Percentiles rank a stretch among this genome's conserved stretches.
These are phyloP conservation scores for Taphrina deformans DNA, from an alignment of 1,139 yeast genomes.

Conservation along the genomic window DNA sequence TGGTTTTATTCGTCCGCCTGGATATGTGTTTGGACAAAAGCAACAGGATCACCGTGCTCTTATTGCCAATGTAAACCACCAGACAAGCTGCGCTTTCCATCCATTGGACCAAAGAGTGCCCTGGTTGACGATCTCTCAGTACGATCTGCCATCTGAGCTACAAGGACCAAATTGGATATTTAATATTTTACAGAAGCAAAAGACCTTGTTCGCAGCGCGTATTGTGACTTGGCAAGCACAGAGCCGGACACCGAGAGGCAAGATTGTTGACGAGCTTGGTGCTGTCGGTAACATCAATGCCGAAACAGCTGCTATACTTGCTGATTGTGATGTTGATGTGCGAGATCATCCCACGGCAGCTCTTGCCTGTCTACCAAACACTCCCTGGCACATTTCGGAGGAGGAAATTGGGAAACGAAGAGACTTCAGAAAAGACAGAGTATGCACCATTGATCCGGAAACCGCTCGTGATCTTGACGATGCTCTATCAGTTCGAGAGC, in stretches of 20 bases:
- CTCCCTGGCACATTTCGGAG: slow-evolving; percentile 34
- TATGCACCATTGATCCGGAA: slow-evolving; percentile 57
- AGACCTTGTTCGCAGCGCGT: slow-evolving; percentile 23
- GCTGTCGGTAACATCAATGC: slow-evolving; percentile 71
- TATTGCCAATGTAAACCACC: slow-evolving; percentile 6
- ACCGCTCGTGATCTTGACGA: slow-evolving; percentile 42
- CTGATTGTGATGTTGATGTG: slow-evolving; percentile 88
- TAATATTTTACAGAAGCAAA: slow-evolving; percentile 26
- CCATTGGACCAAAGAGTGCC: slow-evolving; percentile 28
- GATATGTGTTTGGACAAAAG: slow-evolving; percentile 11
- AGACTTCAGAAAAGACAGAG: slow-evolving; percentile 63
- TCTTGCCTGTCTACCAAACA: slow-evolving; percentile 46
- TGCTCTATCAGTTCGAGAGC: slow-evolving; percentile 31
- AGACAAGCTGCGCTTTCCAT: slow-evolving; percentile 7
- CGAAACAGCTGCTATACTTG: slow-evolving; percentile 82
- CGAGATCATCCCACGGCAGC: slow-evolving; percentile 68
- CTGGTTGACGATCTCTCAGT: slow-evolving; percentile 9
- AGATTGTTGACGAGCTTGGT: slow-evolving; percentile 83
- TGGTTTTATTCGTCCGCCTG: slow-evolving; percentile 28
- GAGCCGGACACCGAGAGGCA: slow-evolving; percentile 62
- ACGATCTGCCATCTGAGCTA: slow-evolving; percentile 4
- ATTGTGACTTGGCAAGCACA: slow-evolving; percentile 18
- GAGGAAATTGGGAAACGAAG: slow-evolving; percentile 51
- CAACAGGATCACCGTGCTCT: slow-evolving; percentile 12
- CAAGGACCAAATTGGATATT: slow-evolving; percentile 25